These are phyloP conservation scores for Rhizophlyctis rosea DNA, from an alignment of 192 early-diverging fungal species.

Conservation along the genomic window DNA sequence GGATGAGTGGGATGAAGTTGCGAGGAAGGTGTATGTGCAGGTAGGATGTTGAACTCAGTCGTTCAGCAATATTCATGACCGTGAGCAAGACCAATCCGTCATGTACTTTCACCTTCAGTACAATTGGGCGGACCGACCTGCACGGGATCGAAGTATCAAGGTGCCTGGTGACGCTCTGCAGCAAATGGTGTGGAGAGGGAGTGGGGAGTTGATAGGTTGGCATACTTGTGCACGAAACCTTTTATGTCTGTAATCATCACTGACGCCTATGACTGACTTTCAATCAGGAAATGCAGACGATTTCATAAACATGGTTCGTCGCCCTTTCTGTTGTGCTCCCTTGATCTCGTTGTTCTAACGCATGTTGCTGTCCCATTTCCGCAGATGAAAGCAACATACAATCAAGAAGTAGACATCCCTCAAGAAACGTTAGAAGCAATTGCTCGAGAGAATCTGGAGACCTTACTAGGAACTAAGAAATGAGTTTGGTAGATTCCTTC, in stretches of 20 bases:
- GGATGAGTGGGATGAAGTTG: not conserved
- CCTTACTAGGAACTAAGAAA: no score
- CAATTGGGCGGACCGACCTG: not conserved
- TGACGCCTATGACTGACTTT: not conserved
- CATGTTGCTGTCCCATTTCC: no score
- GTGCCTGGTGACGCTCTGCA: not conserved
- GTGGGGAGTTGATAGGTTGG: not conserved
- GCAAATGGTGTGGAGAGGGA: conserved; percentile 2
- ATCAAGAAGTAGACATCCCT: not conserved
- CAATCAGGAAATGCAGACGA: not conserved
- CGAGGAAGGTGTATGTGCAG: not conserved
- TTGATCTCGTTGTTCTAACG: no score
- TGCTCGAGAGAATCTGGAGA: not conserved
- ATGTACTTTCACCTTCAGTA: no score
- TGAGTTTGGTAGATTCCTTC: no score
- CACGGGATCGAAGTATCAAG: not conserved
- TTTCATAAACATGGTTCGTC: not conserved
- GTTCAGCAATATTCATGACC: no score
- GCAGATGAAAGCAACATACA: not conserved
- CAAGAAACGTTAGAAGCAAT: not conserved
- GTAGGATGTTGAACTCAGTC: no score
- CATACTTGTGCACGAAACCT: not conserved
- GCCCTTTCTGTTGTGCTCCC: not conserved
- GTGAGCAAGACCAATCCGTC: no score
- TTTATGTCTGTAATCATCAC: not conserved